Percentiles rank a stretch among this genome's conserved stretches.
phyloP scores from a whole-genome alignment of 495 filamentous ascomycete genomes.

The Cenococcum geophilum region DNA sequence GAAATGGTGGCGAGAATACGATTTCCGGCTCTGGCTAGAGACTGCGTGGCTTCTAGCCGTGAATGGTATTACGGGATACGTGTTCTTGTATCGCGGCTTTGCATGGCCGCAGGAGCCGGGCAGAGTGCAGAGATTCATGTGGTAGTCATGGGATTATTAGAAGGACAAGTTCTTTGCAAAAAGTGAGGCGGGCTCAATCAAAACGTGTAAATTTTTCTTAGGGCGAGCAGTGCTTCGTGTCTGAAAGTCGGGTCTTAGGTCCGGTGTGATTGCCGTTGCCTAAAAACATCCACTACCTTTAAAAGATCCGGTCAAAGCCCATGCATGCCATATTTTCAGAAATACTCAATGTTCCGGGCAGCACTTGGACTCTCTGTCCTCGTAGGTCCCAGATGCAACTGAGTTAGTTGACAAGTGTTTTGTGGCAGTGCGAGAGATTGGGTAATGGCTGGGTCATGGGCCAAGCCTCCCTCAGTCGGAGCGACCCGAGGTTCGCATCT shows the following conservation, averaged over 20 bases:
- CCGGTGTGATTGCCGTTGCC: not conserved
- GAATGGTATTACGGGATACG: constrained; percentile 67
- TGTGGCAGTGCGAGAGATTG: not conserved
- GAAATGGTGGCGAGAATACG: constrained; percentile 15
- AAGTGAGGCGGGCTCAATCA: constrained; percentile 37
- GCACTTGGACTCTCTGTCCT: too few relatives aligned
- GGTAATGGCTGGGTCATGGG: not conserved
- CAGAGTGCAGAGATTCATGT: constrained; percentile 86
- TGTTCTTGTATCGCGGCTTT: constrained; percentile 76
- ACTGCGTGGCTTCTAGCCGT: constrained; percentile 70
- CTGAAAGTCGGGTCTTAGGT: not conserved
- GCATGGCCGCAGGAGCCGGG: constrained; percentile 76
- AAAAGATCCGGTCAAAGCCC: not conserved
- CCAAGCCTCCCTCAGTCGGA: not conserved
- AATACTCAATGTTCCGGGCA: too few relatives aligned
- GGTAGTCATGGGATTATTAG: constrained; percentile 46
- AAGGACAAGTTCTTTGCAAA: constrained; percentile 17
- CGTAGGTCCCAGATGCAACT: not conserved
- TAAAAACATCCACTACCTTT: not conserved
- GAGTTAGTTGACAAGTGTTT: not conserved
- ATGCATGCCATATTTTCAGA: not conserved
- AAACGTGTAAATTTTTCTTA: not conserved
- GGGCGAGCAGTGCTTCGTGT: not conserved
- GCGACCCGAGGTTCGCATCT: not conserved
- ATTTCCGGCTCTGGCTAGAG: constrained; percentile 58